These are phyloP conservation scores for Prunus campanulata DNA, from an alignment of 306 rosid species.

Conservation along the genomic window DNA sequence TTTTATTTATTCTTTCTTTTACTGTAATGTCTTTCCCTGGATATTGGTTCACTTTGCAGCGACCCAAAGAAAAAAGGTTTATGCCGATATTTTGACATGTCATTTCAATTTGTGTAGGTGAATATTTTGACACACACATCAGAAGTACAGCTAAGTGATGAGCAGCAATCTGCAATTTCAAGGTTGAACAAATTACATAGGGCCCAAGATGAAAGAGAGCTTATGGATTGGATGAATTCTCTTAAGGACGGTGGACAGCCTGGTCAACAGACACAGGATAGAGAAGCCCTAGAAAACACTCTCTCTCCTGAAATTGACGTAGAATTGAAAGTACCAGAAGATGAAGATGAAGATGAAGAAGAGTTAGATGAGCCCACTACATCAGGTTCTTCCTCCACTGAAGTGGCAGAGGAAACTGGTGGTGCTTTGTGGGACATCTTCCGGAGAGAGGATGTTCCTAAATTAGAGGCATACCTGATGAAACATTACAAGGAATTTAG, in stretches of 20 bases:
- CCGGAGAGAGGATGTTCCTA: slow-evolving; percentile 67
- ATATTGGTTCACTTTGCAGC: neutral
- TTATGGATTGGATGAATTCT: slow-evolving; percentile 4
- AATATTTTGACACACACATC: slow-evolving; percentile 77
- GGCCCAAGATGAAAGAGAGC: slow-evolving; percentile 64
- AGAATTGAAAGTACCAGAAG: slow-evolving; percentile 13
- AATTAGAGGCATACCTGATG: slow-evolving; percentile 61
- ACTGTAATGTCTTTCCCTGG: neutral
- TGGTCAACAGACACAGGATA: slow-evolving; percentile 20
- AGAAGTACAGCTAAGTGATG: slow-evolving; percentile 43
- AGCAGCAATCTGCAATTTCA: slow-evolving; percentile 47
- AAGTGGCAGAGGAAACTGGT: slow-evolving; percentile 35
- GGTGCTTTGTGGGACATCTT: slow-evolving; percentile 86
- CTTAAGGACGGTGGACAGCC: slow-evolving; percentile 7
- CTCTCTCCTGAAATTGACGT: slow-evolving; percentile 25
- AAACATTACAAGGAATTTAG: slow-evolving; percentile 69
- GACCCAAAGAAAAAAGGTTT: neutral
- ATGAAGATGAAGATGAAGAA: slow-evolving; percentile 5
- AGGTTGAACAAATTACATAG: slow-evolving; percentile 55
- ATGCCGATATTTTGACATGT: neutral
- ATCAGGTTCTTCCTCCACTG: slow-evolving; percentile 18
- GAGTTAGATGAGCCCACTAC: slow-evolving; percentile 18
- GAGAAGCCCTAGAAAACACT: slow-evolving; percentile 14
- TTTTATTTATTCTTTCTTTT: neutral
- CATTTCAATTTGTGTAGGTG: slow-evolving; percentile 46